Conservation (phyloP, 345 rosid genomes). For the Linum trigynum region DNA sequence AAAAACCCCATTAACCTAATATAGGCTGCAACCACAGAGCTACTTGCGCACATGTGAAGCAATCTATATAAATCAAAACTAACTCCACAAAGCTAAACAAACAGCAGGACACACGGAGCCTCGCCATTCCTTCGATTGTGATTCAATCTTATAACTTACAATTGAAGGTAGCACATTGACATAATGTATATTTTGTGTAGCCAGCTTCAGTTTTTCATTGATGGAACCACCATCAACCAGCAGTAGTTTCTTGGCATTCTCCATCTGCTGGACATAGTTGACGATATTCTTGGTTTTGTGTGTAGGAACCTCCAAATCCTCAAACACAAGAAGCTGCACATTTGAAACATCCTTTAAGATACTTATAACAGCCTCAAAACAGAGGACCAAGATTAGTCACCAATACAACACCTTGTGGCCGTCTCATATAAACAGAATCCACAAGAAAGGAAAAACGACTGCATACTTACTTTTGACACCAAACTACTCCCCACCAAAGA, state of each 20-base stretch:
- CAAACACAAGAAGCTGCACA: constrained; percentile 75
- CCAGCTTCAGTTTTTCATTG: constrained; percentile 78
- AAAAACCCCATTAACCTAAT: background rate
- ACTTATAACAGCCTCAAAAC: background rate
- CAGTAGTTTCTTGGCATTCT: constrained; percentile 71
- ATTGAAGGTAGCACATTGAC: constrained; percentile 77
- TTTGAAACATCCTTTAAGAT: constrained; percentile 5
- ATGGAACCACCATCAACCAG: constrained; percentile 70
- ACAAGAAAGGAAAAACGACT: no score
- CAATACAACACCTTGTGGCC: background rate
- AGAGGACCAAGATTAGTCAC: background rate
- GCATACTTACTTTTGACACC: no score
- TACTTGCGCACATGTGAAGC: background rate
- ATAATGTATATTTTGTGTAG: constrained; percentile 83
- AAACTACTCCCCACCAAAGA: background rate
- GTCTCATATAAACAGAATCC: no score
- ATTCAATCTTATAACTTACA: constrained; percentile 37
- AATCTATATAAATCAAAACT: background rate
- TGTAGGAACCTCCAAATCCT: constrained; percentile 63
- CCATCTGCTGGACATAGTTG: constrained; percentile 58
- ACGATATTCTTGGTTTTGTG: constrained; percentile 85
- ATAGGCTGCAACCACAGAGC: background rate
- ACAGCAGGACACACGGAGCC: no score
- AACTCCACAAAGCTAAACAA: no score
- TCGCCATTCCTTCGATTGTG: no score